phyloP scores from a whole-genome alignment of 768 basidiomycete genomes.

The Mycena maculata region DNA sequence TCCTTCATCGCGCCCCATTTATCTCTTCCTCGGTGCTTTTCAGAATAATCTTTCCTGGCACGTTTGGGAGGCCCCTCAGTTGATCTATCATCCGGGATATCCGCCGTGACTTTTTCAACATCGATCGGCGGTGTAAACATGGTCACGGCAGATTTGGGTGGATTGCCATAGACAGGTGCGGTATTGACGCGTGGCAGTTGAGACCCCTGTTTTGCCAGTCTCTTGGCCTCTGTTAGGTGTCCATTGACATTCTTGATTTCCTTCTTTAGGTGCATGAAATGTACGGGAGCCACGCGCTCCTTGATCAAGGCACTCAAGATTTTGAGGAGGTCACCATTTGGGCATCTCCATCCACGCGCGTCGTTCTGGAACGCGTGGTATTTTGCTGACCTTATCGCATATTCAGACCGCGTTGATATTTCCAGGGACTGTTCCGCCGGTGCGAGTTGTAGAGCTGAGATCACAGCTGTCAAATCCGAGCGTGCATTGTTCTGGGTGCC shows the following conservation, averaged over 20 bases:
- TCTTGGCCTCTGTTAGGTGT: background rate
- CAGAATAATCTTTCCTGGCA: background rate
- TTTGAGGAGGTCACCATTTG: constrained; percentile 22
- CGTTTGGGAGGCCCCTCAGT: background rate
- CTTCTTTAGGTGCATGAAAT: constrained; percentile 16
- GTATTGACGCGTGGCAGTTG: background rate
- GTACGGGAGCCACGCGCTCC: background rate
- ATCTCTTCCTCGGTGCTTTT: constrained; percentile 10
- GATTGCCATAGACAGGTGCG: background rate
- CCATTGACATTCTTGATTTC: background rate
- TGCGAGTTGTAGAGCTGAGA: background rate
- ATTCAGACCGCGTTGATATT: constrained; percentile 13
- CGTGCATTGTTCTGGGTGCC: constrained; percentile 4
- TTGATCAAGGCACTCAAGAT: background rate
- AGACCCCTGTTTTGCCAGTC: background rate
- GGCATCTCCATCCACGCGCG: constrained; percentile 7
- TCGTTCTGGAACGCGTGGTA: background rate
- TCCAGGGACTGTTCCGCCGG: background rate
- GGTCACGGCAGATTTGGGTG: background rate
- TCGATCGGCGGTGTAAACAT: background rate
- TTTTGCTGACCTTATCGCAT: constrained; percentile 5
- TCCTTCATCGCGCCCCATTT: background rate
- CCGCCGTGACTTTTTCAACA: constrained; percentile 1
- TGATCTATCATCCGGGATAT: background rate
- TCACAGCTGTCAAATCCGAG: constrained; percentile 1